Conservation (phyloP, 2,329 filamentous ascomycete species). For the Nemania serpens region DNA sequence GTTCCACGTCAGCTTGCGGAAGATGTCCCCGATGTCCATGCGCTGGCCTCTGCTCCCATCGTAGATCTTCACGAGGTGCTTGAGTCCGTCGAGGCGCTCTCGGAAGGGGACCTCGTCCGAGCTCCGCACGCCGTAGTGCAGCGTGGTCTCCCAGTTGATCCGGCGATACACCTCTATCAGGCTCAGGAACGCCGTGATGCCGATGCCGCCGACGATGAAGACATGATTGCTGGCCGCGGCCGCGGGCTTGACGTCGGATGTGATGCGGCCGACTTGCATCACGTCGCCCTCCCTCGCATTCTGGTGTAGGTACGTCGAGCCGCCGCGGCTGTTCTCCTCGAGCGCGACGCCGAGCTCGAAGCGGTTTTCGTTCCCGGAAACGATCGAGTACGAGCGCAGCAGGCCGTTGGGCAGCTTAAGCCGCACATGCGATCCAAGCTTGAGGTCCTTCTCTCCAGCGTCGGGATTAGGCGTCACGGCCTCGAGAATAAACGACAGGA, state of each 20-base stretch:
- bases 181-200: constrained; percentile 66
- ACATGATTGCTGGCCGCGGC: constrained; percentile 60
- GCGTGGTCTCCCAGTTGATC: constrained; percentile 54
- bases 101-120: constrained; percentile 59
- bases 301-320: constrained; percentile 63
- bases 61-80: constrained; percentile 55
- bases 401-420: constrained; percentile 62
- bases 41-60: constrained; percentile 55
- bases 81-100: constrained; percentile 50
- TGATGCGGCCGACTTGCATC: constrained; percentile 57
- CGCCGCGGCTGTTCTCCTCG: constrained; percentile 60
- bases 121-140: constrained; percentile 64
- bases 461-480: constrained; percentile 44
- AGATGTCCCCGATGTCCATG: constrained; percentile 55
- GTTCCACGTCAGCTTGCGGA: constrained; percentile 55
- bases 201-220: constrained; percentile 68
- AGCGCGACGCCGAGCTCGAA: constrained; percentile 65
- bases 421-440: constrained; percentile 58
- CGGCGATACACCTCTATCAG: constrained; percentile 48
- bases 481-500: constrained; percentile 59
- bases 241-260: constrained; percentile 51
- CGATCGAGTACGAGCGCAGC: constrained; percentile 64
- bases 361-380: constrained; percentile 52
- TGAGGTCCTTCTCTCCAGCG: constrained; percentile 41
- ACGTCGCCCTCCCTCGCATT: constrained; percentile 51